Evolutionary conservation across 2,329 filamentous ascomycete species (phyloP).

Genomic region (Didymella sp.): DNA sequence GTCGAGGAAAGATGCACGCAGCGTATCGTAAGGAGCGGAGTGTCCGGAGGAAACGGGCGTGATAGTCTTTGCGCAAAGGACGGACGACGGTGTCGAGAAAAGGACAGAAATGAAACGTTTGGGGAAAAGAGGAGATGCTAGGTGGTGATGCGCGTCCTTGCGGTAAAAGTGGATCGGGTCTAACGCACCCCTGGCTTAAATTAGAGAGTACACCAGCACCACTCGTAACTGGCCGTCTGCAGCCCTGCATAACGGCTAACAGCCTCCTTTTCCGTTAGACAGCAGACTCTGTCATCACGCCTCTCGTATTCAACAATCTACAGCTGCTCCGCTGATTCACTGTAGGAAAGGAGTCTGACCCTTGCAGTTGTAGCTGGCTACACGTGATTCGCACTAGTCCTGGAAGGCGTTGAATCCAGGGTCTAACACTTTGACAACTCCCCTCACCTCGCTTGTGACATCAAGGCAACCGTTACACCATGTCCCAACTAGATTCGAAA

Average conservation of each 20-base stretch:
- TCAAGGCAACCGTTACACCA: slow-evolving; percentile 39
- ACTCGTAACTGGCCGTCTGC: slow-evolving; percentile 19
- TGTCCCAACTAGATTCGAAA: slow-evolving; percentile 58
- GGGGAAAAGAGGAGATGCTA: slow-evolving; percentile 27
- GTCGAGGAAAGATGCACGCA: slow-evolving; percentile 15
- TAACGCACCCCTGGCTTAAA: slow-evolving; percentile 37
- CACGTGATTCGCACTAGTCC: slow-evolving; percentile 22
- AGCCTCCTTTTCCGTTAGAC: slow-evolving; percentile 15
- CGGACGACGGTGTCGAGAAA: slow-evolving; percentile 22
- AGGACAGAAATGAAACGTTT: slow-evolving; percentile 26
- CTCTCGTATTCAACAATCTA: neutral
- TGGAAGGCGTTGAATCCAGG: slow-evolving; percentile 5
- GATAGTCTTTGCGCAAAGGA: slow-evolving; percentile 10
- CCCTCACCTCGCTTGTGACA: slow-evolving; percentile 26
- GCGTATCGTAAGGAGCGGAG: slow-evolving; percentile 24
- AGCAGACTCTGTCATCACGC: slow-evolving; percentile 7
- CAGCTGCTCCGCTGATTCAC: neutral
- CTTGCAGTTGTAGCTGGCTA: neutral
- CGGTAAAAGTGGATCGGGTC: slow-evolving; percentile 26
- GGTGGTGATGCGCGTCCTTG: slow-evolving; percentile 30
- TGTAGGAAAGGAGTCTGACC: slow-evolving; percentile 2
- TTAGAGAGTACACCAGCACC: slow-evolving; percentile 17
- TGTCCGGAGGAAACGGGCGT: slow-evolving; percentile 28
- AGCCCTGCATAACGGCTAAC: slow-evolving; percentile 16
- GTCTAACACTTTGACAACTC: slow-evolving; percentile 21